Evolutionary conservation across 805 yeast species (phyloP), one percentile per base, ranked within the genome.

Genomic region (Wickerhamiella spandovensis): DNA sequence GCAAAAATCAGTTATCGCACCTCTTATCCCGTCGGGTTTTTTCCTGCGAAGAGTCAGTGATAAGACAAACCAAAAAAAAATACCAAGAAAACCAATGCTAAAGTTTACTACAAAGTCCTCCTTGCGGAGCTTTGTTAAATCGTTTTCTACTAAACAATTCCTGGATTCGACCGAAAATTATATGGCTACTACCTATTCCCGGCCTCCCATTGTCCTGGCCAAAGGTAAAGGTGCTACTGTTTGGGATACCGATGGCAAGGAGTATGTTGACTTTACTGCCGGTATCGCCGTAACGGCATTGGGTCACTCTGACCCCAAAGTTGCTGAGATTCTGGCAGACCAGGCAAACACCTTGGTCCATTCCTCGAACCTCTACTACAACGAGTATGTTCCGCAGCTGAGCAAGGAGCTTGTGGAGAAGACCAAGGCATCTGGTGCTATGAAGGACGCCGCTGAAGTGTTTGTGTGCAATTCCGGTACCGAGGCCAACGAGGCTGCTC

Each of bases 231-330:
- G 95, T 18, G 77, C 88, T n/a, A 72, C 72, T 49, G 64, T 92
- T 49, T 88, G 81, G 72, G 98, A 92, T 65, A 67, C 82, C 46
- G 87, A 85, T 58, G 82, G 83, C 53, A 64, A 66, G 46, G 75
- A 82, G 63, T 92, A 82, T 61, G 73, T 92, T 47, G 98, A 92
- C 64, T 90, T 92, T 67, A 81, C 90, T 1, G 88, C 97, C 1
- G 98, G 98, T 48, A 90, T 92, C 57, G 97, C 98, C 0, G 98
- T 92, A 15, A 90, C 95, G n/a, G 82, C 85, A 0, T 71, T 92
- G 55, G 98, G 98, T 2, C 97, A 92, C 63, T 72, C 88, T 23
- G 76, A 92, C 58, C 78, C 80, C 3, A 82, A 79, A 54, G 75
- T 92, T 37, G 76, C 95, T 6, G 70, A 82, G 49, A 77, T 92